Evolutionary conservation across 2,329 filamentous ascomycete species (phyloP).

Genomic region (Fusarium chuoi): DNA sequence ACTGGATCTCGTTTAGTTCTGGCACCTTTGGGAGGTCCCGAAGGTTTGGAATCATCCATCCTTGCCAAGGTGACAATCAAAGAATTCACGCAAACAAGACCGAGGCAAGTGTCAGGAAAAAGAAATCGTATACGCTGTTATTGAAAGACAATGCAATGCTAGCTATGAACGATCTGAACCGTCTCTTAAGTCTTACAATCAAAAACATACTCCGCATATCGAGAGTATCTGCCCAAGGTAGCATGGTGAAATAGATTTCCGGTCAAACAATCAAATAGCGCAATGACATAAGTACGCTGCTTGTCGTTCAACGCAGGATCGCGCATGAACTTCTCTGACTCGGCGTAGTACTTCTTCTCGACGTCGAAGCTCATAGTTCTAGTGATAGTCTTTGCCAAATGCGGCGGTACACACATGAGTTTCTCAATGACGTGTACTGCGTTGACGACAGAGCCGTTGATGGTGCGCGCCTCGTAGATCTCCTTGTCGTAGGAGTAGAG

Average conservation of each 20-base stretch:
- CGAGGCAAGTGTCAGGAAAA: not conserved
- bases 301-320: not conserved
- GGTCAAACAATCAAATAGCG: slow-evolving; percentile 2
- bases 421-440: slow-evolving; percentile 11
- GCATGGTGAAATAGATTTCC: slow-evolving; percentile 22
- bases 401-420: not conserved
- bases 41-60: not conserved
- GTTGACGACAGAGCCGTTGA: slow-evolving; percentile 8
- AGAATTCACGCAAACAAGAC: not conserved
- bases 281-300: not conserved
- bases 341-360: slow-evolving; percentile 18
- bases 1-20: not conserved
- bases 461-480: slow-evolving; percentile 2
- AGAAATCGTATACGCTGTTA: not conserved
- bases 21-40: not conserved
- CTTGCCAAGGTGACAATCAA: not conserved
- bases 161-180: not conserved
- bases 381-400: slow-evolving; percentile 2
- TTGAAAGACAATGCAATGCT: not conserved
- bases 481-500: slow-evolving; percentile 28
- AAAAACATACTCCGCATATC: not conserved
- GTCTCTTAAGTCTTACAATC: not conserved
- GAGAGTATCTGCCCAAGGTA: slow-evolving; percentile 18
- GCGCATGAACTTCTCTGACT: slow-evolving; percentile 7
- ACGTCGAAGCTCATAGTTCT: slow-evolving; percentile 8